Percentiles rank a stretch among this genome's conserved stretches.
Evolutionary conservation across 2,329 filamentous ascomycete genomes (phyloP).

Genomic region (Penicillium sp.): DNA sequence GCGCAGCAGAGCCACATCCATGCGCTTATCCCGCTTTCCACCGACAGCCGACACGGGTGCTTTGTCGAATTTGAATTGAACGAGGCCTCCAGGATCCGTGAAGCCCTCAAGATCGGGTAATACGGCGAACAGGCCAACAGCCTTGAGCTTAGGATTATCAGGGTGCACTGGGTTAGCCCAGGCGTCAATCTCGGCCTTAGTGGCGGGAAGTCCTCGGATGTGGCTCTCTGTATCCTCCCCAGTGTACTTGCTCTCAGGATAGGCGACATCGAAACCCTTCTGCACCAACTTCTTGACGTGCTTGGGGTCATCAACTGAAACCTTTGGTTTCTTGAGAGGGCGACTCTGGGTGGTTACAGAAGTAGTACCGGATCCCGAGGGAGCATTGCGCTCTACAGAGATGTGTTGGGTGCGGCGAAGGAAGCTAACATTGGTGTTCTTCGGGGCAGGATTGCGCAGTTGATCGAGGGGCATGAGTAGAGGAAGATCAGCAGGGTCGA

Average conservation of each 20-base stretch:
- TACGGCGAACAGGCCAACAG: slow-evolving; percentile 61
- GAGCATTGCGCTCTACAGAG: slow-evolving; percentile 38
- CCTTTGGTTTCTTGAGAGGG: slow-evolving; percentile 32
- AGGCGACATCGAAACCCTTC: slow-evolving; percentile 66
- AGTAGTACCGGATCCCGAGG: slow-evolving; percentile 29
- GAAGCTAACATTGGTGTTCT: slow-evolving; percentile 82
- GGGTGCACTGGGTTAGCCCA: slow-evolving; percentile 63
- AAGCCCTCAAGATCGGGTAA: slow-evolving; percentile 62
- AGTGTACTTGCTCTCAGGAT: slow-evolving; percentile 59
- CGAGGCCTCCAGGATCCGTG: slow-evolving; percentile 59
- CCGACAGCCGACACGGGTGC: slow-evolving; percentile 54
- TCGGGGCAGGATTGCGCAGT: slow-evolving; percentile 78
- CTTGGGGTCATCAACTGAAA: slow-evolving; percentile 56
- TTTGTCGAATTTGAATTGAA: slow-evolving; percentile 62
- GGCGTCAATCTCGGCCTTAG: slow-evolving; percentile 56
- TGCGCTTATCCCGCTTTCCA: slow-evolving; percentile 56
- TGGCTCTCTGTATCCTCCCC: slow-evolving; percentile 56
- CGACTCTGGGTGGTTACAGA: slow-evolving; percentile 28
- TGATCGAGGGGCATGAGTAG: slow-evolving; percentile 81
- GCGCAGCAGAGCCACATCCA: slow-evolving; percentile 60
- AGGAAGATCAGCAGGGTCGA: slow-evolving; percentile 81
- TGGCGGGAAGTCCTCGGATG: slow-evolving; percentile 55
- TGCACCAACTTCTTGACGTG: slow-evolving; percentile 61
- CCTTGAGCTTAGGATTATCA: slow-evolving; percentile 55
- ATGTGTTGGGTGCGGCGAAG: slow-evolving; percentile 96